Evolutionary conservation across 2,329 filamentous ascomycete genomes (phyloP).

Genomic region (Grosmannia penicillata): DNA sequence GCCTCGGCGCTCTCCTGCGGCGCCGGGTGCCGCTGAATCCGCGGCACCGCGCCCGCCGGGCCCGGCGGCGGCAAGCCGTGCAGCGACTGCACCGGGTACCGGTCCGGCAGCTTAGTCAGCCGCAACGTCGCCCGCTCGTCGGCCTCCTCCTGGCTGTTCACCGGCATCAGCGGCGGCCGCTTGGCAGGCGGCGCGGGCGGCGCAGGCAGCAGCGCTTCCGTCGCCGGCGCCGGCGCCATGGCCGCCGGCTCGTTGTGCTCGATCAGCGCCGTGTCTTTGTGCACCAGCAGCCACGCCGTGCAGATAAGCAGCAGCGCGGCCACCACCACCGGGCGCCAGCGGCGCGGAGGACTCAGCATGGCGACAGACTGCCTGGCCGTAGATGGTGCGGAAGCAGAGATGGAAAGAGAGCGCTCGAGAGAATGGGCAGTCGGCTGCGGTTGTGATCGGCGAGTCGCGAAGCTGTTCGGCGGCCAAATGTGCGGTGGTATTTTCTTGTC

Average conservation of each 20-base stretch:
- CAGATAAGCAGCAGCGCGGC: constrained; percentile 3
- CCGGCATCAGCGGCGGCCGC: constrained; percentile 3
- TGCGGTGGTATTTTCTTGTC: too few species aligned
- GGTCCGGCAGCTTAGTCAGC: constrained; percentile 18
- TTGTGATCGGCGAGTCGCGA: too few species aligned
- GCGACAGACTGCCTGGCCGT: too few species aligned
- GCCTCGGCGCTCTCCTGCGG: constrained; percentile 29
- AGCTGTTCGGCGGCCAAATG: too few species aligned
- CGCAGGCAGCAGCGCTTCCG: background rate
- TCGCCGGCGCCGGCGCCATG: background rate
- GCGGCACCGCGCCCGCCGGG: constrained; percentile 31
- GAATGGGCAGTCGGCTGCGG: too few species aligned
- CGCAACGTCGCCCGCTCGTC: constrained; percentile 1
- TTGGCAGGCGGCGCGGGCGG: constrained; percentile 2
- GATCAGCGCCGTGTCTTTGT: constrained; percentile 2
- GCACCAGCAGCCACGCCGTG: constrained; percentile 3
- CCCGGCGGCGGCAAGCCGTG: constrained; percentile 21
- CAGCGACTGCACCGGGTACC: constrained; percentile 18
- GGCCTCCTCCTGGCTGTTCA: background rate
- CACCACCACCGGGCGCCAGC: constrained; percentile 10
- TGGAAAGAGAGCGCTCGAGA: background rate
- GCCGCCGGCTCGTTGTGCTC: background rate
- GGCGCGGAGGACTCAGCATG: constrained; percentile 9
- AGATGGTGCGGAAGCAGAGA: background rate
- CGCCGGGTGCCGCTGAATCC: constrained; percentile 38